These are phyloP conservation scores for Hibiscus syriacus DNA, from an alignment of 345 rosid species.

Conservation along the genomic window DNA sequence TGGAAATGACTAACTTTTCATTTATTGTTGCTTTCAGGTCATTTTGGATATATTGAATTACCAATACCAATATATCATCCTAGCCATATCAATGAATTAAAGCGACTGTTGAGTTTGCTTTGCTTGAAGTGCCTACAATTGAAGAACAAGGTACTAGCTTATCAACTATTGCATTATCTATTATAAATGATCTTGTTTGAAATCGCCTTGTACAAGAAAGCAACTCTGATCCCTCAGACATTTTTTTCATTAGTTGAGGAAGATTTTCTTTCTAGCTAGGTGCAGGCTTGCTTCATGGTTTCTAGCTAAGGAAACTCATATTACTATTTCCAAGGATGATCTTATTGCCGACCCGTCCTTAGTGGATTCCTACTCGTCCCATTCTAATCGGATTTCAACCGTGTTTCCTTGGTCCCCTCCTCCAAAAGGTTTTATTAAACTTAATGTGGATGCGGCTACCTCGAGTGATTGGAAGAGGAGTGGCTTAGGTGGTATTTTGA, in stretches of 20 bases:
- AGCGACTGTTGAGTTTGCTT: slow-evolving; percentile 60
- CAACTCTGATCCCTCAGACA: background rate
- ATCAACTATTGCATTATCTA: background rate
- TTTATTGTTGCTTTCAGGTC: slow-evolving; percentile 52
- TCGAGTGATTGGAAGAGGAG: too few relatives aligned
- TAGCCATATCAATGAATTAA: slow-evolving; percentile 65
- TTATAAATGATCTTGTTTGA: background rate
- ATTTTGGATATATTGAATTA: slow-evolving; percentile 79
- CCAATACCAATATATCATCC: slow-evolving; percentile 93
- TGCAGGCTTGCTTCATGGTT: too few relatives aligned
- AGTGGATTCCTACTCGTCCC: too few relatives aligned
- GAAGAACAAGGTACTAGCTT: slow-evolving; percentile 60
- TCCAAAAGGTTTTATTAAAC: too few relatives aligned
- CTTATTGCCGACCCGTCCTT: too few relatives aligned
- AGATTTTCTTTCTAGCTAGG: too few relatives aligned
- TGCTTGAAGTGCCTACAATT: slow-evolving; percentile 86
- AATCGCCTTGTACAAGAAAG: background rate
- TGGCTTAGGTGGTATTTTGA: too few relatives aligned
- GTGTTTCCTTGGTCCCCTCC: too few relatives aligned
- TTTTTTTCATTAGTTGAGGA: background rate
- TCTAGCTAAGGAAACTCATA: too few relatives aligned
- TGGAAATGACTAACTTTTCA: background rate
- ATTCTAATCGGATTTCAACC: too few relatives aligned
- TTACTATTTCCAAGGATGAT: too few relatives aligned
- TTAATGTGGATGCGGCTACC: too few relatives aligned